Evolutionary conservation across 78 protist species (phyloP), one percentile per base, ranked within the genome.

Genomic region (Dictyostelium intermedium): DNA sequence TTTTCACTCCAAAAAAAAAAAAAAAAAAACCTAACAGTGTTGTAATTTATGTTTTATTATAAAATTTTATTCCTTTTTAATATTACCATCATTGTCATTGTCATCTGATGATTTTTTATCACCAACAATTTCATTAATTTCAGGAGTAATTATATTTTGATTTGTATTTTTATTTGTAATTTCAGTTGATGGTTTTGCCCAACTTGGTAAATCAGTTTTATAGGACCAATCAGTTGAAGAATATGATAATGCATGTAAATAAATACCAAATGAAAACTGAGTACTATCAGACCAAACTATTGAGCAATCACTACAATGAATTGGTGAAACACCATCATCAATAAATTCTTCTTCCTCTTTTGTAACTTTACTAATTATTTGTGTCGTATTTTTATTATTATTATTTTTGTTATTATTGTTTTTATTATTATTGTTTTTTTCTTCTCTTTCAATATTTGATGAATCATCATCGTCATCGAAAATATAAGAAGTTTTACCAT

Each of bases 171-270:
- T 23, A 61, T 0, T 4, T 23, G 9, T 25, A 11, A 0, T 9
- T 63, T 63, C 74, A 25, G 11, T 10, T 63, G 73, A 63, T 10
- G 73, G 4, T 25, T 25, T 66, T 27, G 95, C 95, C 96, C 96
- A 92, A 30, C 9, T 11, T 23, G 96, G 96, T 14, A 84, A 73
- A 56, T 92, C 86, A 77, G 96, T 83, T 80, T 83, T 27, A 80
- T 84, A 92, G 4, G 87, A 80, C 91, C 91, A 92, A 25, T 47
- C 77, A 27, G 53, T 41, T 16, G 70, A 35, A 20, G 56, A 35
- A 41, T 92, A 92, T 73, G 30, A n/a, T 43, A 41, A 53, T 1
- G 96, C 96, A 72, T 92, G 96, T 56, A 92, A 72, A 80, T 92
- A 92, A 14, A 92, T 84, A 27, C 96, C 89, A 81, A 84, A 83